phyloP scores from a whole-genome alignment of 177 flowering plant genomes.

The Telopea speciosissima region DNA sequence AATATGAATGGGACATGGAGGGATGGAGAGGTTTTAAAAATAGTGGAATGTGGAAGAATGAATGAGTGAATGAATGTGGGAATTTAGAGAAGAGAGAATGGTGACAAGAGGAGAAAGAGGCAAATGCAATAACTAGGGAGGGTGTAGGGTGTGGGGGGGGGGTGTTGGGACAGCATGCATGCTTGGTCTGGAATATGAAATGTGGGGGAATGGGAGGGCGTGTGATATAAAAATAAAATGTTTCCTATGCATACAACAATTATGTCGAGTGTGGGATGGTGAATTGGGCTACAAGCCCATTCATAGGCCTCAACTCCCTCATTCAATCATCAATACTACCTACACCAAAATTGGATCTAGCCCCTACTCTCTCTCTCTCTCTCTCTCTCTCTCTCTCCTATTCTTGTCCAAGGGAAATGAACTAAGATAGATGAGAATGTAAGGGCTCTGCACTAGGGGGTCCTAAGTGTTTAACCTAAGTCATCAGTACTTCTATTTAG shows the following conservation, averaged over 20 bases:
- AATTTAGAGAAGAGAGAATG: not conserved
- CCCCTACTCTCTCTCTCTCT: not conserved
- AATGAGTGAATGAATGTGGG: conserved; percentile 8
- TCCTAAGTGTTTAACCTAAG: too few species aligned
- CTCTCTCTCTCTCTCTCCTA: not conserved
- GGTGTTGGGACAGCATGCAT: conserved; percentile 31
- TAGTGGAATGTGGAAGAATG: conserved; percentile 4
- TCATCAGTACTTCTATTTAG: too few species aligned
- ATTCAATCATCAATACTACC: conserved; percentile 29
- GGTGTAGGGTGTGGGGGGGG: not conserved
- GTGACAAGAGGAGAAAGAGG: conserved; percentile 1
- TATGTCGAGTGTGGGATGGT: conserved; percentile 31
- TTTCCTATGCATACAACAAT: conserved; percentile 51
- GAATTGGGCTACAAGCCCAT: conserved; percentile 26
- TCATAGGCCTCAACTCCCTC: conserved; percentile 26
- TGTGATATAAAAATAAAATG: conserved; percentile 31
- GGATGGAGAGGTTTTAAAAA: conserved; percentile 1
- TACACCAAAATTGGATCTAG: conserved; percentile 10
- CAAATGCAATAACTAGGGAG: conserved; percentile 1
- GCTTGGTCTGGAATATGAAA: conserved; percentile 29
- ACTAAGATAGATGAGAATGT: too few species aligned
- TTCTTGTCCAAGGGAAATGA: too few species aligned
- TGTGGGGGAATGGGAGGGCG: conserved; percentile 20
- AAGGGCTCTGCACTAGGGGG: too few species aligned
- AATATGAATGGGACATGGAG: conserved; percentile 3